A percentile compares a stretch with the other conserved stretches of the same genome.
Evolutionary conservation across 2,329 filamentous ascomycete genomes (phyloP).

Genomic region (Aspergillus ustus): DNA sequence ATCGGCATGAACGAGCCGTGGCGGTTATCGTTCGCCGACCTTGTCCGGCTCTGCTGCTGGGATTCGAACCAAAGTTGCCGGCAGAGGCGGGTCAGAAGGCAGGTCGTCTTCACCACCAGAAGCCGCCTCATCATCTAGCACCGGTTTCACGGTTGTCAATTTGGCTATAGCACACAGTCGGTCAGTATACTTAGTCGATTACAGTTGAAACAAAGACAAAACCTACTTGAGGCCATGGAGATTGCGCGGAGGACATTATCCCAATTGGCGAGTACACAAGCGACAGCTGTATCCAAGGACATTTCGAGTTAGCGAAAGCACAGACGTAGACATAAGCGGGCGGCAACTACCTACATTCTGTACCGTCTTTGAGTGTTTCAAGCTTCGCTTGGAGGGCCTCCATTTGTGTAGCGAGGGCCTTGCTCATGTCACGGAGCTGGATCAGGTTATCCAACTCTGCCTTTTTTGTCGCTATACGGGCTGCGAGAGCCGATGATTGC

Average conservation of each 20-base stretch:
- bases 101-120: slow-evolving; percentile 59
- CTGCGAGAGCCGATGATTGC: slow-evolving; percentile 62
- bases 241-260: slow-evolving; percentile 68
- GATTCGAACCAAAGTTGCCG: slow-evolving; percentile 50
- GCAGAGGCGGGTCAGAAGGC: slow-evolving; percentile 65
- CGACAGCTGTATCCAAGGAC: slow-evolving; percentile 56
- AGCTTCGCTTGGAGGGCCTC: slow-evolving; percentile 65
- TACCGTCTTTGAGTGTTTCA: slow-evolving; percentile 63
- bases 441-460: slow-evolving; percentile 65
- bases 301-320: background rate
- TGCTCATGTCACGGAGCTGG: slow-evolving; percentile 65
- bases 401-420: slow-evolving; percentile 66
- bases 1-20: background rate
- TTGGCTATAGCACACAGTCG: slow-evolving; percentile 29
- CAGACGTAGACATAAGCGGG: background rate
- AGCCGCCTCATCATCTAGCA: slow-evolving; percentile 21
- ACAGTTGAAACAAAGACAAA: background rate
- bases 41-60: slow-evolving; percentile 36
- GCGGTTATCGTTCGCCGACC: background rate
- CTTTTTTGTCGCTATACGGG: slow-evolving; percentile 67
- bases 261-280: slow-evolving; percentile 70
- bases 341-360: slow-evolving; percentile 54
- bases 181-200: slow-evolving; percentile 9
- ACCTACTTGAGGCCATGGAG: slow-evolving; percentile 66
- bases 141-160: slow-evolving; percentile 28